Conservation (phyloP, 805 yeast genomes). For the Grigorovia jiainica region DNA sequence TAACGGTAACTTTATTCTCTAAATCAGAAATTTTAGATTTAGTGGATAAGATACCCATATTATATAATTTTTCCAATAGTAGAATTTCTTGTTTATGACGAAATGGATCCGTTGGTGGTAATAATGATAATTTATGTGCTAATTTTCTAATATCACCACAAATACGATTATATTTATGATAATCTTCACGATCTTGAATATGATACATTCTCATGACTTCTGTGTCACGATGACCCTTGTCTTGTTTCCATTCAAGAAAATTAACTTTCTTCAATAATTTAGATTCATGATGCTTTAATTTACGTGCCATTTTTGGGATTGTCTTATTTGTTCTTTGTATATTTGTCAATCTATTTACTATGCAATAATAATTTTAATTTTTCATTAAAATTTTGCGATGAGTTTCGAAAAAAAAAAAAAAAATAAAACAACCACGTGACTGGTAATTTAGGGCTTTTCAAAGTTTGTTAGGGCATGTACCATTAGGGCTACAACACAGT, state of each 20-base stretch:
- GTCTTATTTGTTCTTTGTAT: background rate
- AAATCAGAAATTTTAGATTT: conserved; percentile 83
- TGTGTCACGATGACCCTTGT: conserved; percentile 90
- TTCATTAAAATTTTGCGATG: conserved; percentile 8
- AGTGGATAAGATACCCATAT: conserved; percentile 84
- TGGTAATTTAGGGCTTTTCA: too few relatives aligned
- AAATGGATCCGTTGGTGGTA: conserved; percentile 81
- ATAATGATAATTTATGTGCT: conserved; percentile 74
- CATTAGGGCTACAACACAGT: too few relatives aligned
- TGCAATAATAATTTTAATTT: too few relatives aligned
- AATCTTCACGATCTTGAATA: conserved; percentile 90
- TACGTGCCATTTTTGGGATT: conserved; percentile 55
- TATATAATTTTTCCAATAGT: conserved; percentile 74
- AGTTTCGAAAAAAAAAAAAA: conserved; percentile 4
- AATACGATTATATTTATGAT: conserved; percentile 83
- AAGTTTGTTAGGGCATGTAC: too few relatives aligned
- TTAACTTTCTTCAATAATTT: conserved; percentile 91
- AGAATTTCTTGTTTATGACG: conserved; percentile 83
- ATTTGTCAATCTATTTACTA: too few relatives aligned
- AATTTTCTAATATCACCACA: conserved; percentile 87
- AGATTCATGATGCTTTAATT: conserved; percentile 90
- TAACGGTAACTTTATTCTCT: conserved; percentile 85
- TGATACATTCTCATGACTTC: conserved; percentile 93
- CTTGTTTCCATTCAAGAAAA: conserved; percentile 96
- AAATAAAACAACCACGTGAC: too few relatives aligned